phyloP scores from a whole-genome alignment of 2,329 filamentous ascomycete genomes.

The Cucurbitaria berberidis region DNA sequence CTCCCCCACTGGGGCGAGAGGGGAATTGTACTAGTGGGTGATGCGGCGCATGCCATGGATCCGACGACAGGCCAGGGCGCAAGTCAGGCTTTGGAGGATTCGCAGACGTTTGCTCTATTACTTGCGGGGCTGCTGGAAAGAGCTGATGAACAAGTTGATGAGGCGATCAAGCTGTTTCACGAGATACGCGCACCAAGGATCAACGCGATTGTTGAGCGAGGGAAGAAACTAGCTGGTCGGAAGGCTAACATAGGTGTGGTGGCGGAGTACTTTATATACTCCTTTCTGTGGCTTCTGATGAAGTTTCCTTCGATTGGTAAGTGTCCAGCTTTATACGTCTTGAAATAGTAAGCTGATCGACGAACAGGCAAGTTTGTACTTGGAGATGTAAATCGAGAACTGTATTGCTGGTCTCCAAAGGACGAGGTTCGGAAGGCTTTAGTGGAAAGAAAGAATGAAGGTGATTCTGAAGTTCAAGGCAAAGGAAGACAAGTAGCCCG shows the following conservation, averaged over 20 bases:
- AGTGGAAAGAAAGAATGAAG: background rate
- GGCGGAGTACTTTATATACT: conserved; percentile 27
- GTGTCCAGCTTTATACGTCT: background rate
- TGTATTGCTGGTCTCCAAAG: conserved; percentile 20
- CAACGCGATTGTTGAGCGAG: conserved; percentile 20
- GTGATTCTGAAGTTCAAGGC: no score
- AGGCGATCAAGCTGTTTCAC: conserved; percentile 22
- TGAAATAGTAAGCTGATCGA: background rate
- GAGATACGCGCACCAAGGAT: conserved; percentile 28
- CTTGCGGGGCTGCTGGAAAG: conserved; percentile 14
- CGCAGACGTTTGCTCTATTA: conserved; percentile 54
- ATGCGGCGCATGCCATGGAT: conserved; percentile 64
- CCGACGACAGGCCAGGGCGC: conserved; percentile 62
- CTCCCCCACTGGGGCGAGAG: conserved; percentile 57
- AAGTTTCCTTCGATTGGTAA: conserved; percentile 22
- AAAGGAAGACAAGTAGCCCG: no score
- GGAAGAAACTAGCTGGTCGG: conserved; percentile 21
- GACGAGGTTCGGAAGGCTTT: conserved; percentile 17
- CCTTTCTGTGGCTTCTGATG: conserved; percentile 28
- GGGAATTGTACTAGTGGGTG: conserved; percentile 61
- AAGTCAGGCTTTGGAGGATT: conserved; percentile 63
- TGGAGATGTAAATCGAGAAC: conserved; percentile 18
- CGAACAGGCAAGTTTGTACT: conserved; percentile 5
- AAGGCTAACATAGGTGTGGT: conserved; percentile 26
- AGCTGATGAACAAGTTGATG: background rate